Evolutionary conservation across 768 basidiomycete genomes (phyloP).

Genomic region (Mycena capillaripes): DNA sequence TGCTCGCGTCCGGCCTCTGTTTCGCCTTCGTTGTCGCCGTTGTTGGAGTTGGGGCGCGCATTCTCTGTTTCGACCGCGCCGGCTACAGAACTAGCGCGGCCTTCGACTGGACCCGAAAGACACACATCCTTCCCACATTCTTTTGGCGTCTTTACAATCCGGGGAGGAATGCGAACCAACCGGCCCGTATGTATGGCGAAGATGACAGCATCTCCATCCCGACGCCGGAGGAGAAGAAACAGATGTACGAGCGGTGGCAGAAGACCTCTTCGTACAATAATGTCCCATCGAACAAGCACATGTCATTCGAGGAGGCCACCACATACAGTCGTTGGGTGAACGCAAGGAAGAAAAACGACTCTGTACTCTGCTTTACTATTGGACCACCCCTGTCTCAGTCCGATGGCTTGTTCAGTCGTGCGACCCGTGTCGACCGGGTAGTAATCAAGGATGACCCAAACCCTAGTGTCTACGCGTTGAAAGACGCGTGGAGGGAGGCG

Average conservation of each 20-base stretch:
- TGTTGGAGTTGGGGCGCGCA: neutral
- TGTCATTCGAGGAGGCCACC: neutral
- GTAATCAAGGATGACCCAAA: neutral
- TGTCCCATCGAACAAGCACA: neutral
- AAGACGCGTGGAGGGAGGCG: constrained; percentile 22
- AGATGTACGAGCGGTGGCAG: neutral
- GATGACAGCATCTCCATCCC: constrained; percentile 13
- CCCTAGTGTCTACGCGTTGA: constrained; percentile 20
- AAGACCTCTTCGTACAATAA: neutral
- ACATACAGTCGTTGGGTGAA: neutral
- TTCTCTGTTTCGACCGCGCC: constrained; percentile 11
- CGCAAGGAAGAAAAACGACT: neutral
- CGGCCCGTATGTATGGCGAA: constrained; percentile 1
- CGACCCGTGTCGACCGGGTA: constrained; percentile 20
- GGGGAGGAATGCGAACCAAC: neutral
- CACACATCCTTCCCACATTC: neutral
- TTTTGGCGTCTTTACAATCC: constrained; percentile 14
- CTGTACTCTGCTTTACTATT: constrained; percentile 14
- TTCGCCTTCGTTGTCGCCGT: constrained; percentile 7
- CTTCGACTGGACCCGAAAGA: neutral
- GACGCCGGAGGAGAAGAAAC: neutral
- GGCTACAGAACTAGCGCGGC: neutral
- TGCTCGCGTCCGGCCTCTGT: neutral
- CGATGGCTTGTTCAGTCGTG: constrained; percentile 21
- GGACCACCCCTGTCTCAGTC: neutral